Evolutionary conservation across 2,329 filamentous ascomycete species (phyloP).

Genomic region (Cephalotrichum gorgonifer): DNA sequence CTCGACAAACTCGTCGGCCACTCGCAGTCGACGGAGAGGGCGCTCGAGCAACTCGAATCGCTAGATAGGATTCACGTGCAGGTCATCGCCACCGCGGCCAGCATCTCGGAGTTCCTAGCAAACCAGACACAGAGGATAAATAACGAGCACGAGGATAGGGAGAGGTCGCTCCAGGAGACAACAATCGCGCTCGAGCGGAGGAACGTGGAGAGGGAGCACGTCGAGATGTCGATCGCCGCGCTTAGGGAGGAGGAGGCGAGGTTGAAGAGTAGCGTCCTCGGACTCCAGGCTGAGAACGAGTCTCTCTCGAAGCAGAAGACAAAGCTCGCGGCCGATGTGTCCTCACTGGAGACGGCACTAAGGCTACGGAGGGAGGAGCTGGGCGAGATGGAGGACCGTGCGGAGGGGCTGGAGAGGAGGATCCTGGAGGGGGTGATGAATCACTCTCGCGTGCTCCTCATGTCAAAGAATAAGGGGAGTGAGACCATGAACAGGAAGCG

Average conservation of each 20-base stretch:
- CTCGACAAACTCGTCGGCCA: conserved; percentile 46
- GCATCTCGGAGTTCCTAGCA: conserved; percentile 74
- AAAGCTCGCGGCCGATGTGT: conserved; percentile 73
- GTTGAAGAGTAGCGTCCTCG: conserved; percentile 43
- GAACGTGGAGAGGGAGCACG: conserved; percentile 51
- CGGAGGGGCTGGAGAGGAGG: conserved; percentile 79
- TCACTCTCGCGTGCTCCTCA: conserved; percentile 81
- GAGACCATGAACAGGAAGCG: conserved; percentile 52
- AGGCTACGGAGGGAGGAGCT: conserved; percentile 85
- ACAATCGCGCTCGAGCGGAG: conserved; percentile 71
- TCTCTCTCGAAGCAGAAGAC: conserved; percentile 68
- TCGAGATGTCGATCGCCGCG: conserved; percentile 43
- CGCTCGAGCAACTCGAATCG: conserved; percentile 65
- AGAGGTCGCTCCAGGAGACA: conserved; percentile 71
- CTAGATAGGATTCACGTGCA: conserved; percentile 84
- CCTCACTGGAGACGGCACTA: conserved; percentile 82
- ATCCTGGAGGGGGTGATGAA: conserved; percentile 95
- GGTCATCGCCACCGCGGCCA: conserved; percentile 72
- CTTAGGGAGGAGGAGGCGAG: conserved; percentile 42
- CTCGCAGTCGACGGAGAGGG: conserved; percentile 55
- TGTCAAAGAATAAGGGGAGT: conserved; percentile 49
- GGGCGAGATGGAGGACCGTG: conserved; percentile 78
- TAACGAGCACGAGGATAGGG: conserved; percentile 68
- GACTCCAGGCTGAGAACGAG: conserved; percentile 60
- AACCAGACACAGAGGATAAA: conserved; percentile 64